Percentiles rank a stretch among this genome's conserved stretches.
These are phyloP conservation scores for Alisma plantagoaquatica DNA, from an alignment of 106 monocot genomes.

Conservation along the genomic window DNA sequence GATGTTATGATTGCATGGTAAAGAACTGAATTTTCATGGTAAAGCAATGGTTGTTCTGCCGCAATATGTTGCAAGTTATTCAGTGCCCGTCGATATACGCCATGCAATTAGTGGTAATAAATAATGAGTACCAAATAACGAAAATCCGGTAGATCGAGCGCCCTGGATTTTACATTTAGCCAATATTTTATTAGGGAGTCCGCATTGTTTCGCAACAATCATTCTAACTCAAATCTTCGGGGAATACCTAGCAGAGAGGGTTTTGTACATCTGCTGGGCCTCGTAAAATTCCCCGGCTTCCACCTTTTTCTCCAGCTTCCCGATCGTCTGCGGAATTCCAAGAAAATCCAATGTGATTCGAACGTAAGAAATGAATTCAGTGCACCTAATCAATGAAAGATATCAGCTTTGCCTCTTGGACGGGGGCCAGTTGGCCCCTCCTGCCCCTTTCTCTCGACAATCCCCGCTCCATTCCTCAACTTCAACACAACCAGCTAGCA, in stretches of 20 bases:
- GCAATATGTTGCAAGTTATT: neutral
- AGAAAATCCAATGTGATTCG: neutral
- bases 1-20: neutral
- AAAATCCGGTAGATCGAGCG: too few relatives aligned
- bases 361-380: neutral
- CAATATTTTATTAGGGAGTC: too few relatives aligned
- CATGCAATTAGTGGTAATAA: neutral
- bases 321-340: conserved; percentile 22
- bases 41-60: too few relatives aligned
- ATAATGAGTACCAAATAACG: neutral
- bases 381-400: neutral
- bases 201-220: neutral
- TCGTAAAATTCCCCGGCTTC: conserved; percentile 45
- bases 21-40: too few relatives aligned
- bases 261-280: conserved; percentile 73
- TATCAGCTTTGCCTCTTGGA: conserved; percentile 17
- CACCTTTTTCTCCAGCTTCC: conserved; percentile 45
- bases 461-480: too few relatives aligned
- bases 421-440: conserved; percentile 14
- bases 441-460: conserved; percentile 23
- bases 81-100: neutral
- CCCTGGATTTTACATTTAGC: too few relatives aligned
- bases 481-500: too few relatives aligned
- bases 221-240: neutral
- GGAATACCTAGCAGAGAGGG: conserved; percentile 45